Evolutionary conservation across 495 filamentous ascomycete species (phyloP).

Genomic region (Hypoxylon trugodes): DNA sequence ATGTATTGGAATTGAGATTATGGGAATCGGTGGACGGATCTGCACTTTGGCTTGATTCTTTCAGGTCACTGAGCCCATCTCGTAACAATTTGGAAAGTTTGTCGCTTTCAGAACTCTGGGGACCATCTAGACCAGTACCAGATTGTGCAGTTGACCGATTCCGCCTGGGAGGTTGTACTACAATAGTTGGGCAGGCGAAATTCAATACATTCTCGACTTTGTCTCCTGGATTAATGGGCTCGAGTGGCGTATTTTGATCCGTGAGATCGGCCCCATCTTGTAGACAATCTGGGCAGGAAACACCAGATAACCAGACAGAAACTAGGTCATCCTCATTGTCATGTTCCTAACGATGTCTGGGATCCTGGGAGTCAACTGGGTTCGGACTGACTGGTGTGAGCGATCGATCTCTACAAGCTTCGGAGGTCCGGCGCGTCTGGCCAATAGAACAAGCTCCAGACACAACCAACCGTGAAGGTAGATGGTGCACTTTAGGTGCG

Average conservation of each 20-base stretch:
- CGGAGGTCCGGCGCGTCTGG: conserved; percentile 16
- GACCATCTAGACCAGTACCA: conserved; percentile 39
- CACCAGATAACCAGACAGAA: conserved; percentile 28
- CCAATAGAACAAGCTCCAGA: conserved; percentile 15
- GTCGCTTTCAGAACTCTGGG: conserved; percentile 38
- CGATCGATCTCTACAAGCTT: conserved; percentile 27
- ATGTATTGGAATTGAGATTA: conserved; percentile 24
- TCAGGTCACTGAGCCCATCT: conserved; percentile 11
- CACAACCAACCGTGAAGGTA: conserved; percentile 12
- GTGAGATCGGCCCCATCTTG: background rate
- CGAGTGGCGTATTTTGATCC: background rate
- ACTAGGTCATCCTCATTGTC: conserved; percentile 26
- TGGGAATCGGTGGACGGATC: conserved; percentile 21
- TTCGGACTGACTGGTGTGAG: conserved; percentile 35
- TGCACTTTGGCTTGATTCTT: conserved; percentile 25
- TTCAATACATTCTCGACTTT: background rate
- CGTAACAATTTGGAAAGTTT: conserved; percentile 25
- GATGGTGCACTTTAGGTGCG: conserved; percentile 1
- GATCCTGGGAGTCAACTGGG: conserved; percentile 10
- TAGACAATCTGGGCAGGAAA: conserved; percentile 5
- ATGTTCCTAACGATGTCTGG: conserved; percentile 17
- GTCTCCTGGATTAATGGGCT: background rate
- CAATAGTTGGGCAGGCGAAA: conserved; percentile 11
- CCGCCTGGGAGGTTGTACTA: conserved; percentile 10
- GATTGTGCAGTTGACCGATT: conserved; percentile 15